These are phyloP conservation scores for Biscogniauxia mediterranea DNA, from an alignment of 2,329 filamentous ascomycete species.

Conservation along the genomic window DNA sequence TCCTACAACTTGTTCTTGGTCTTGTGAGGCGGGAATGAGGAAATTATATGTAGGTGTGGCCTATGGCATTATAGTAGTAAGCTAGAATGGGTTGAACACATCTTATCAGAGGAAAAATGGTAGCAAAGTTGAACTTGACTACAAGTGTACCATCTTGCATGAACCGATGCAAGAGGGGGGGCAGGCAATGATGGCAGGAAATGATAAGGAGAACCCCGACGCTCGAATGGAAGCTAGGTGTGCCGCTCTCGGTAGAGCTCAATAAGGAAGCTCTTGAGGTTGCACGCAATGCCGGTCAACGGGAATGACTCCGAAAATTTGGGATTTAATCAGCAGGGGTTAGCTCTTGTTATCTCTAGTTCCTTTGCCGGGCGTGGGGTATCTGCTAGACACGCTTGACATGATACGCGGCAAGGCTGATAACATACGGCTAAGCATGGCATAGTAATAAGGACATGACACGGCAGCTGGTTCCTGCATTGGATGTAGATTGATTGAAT, in stretches of 20 bases:
- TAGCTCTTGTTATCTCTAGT: neutral
- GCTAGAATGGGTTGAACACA: neutral
- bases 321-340: neutral
- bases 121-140: neutral
- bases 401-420: neutral
- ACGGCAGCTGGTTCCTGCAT: neutral
- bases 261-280: conserved; percentile 9
- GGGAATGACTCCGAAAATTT: neutral
- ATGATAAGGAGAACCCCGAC: conserved; percentile 1
- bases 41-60: neutral
- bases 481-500: neutral
- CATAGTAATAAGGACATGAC: neutral
- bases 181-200: neutral
- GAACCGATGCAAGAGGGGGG: neutral
- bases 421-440: neutral
- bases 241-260: neutral
- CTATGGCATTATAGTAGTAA: neutral
- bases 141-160: neutral
- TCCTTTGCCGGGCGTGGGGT: neutral
- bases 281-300: conserved; percentile 6
- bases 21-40: neutral
- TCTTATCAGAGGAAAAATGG: neutral
- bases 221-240: neutral
- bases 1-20: neutral
- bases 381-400: neutral